These are phyloP conservation scores for Favolaschia claudopus DNA, from an alignment of 768 basidiomycete genomes.

Conservation along the genomic window DNA sequence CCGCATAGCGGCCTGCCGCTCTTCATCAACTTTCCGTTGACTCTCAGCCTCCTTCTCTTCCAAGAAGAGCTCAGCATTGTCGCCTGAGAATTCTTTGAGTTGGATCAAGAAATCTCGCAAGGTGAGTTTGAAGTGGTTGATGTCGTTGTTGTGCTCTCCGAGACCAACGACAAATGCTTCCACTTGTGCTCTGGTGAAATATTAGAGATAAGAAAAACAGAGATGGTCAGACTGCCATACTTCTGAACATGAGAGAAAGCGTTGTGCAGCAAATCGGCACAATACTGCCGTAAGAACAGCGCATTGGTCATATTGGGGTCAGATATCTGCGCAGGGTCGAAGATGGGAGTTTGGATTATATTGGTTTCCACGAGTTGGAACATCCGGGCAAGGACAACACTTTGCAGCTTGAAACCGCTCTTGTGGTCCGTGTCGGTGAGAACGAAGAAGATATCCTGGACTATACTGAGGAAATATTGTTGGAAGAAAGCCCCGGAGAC, in stretches of 20 bases:
- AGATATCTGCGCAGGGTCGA: conserved; percentile 75
- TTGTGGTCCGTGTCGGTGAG: conserved; percentile 98
- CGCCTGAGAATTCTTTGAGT: conserved; percentile 96
- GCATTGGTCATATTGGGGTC: conserved; percentile 81
- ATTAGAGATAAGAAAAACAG: conserved; percentile 14
- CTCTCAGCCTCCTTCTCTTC: conserved; percentile 95
- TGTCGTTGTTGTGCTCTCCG: conserved; percentile 77
- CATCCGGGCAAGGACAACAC: conserved; percentile 88
- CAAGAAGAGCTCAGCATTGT: conserved; percentile 89
- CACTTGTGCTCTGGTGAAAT: conserved; percentile 65
- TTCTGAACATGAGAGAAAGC: conserved; percentile 94
- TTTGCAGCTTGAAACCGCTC: conserved; percentile 97
- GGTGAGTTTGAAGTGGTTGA: conserved; percentile 91
- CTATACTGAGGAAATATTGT: conserved; percentile 90
- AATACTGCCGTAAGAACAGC: conserved; percentile 84
- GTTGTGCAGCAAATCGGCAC: conserved; percentile 81
- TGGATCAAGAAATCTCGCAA: conserved; percentile 98
- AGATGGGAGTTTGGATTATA: conserved; percentile 82
- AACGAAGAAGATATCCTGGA: conserved; percentile 97
- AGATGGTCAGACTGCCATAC: conserved; percentile 50
- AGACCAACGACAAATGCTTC: conserved; percentile 72
- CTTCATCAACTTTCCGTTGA: conserved; percentile 78
- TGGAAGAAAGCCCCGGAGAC: conserved; percentile 96
- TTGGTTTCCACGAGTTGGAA: conserved; percentile 91
- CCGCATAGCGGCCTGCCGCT: conserved; percentile 88